Conservation (phyloP, 208 protist species). For the Leptomonas pyrrhocoris region DNA sequence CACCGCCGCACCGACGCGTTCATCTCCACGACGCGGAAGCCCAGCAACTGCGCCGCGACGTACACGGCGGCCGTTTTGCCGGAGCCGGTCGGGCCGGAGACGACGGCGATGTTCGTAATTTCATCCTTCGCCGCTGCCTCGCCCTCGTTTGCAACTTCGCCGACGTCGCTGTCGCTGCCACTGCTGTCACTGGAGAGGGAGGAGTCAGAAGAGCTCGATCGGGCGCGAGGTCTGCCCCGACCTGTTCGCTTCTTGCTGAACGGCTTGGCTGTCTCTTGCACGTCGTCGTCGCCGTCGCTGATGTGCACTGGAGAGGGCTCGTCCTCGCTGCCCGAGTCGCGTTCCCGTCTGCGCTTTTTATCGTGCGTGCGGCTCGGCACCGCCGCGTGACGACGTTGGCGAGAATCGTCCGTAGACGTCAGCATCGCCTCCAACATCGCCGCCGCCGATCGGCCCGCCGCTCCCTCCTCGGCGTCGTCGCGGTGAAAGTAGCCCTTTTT, state of each 20-base stretch:
- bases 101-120: slow-evolving; percentile 83
- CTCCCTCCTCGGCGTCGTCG: slow-evolving; percentile 14
- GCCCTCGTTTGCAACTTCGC: slow-evolving; percentile 6
- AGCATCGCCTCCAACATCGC: slow-evolving; percentile 35
- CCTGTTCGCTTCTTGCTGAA: neutral
- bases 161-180: slow-evolving; percentile 22
- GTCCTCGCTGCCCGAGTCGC: slow-evolving; percentile 5
- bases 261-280: neutral
- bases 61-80: slow-evolving; percentile 87
- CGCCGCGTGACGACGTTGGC: neutral
- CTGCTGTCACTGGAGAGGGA: neutral
- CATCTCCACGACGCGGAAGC: slow-evolving; percentile 85
- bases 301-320: neutral
- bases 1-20: slow-evolving; percentile 73
- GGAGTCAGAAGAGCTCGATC: neutral
- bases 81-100: slow-evolving; percentile 67
- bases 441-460: slow-evolving; percentile 9
- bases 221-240: neutral
- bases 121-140: slow-evolving; percentile 43
- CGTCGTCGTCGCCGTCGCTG: neutral
- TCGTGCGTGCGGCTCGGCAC: neutral
- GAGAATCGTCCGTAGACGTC: neutral
- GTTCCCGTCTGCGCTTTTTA: neutral
- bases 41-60: slow-evolving; percentile 69
- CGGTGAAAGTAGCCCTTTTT: slow-evolving; percentile 75